Conservation (phyloP, 768 basidiomycete species). For the Goffeauzyma gilvescens region DNA sequence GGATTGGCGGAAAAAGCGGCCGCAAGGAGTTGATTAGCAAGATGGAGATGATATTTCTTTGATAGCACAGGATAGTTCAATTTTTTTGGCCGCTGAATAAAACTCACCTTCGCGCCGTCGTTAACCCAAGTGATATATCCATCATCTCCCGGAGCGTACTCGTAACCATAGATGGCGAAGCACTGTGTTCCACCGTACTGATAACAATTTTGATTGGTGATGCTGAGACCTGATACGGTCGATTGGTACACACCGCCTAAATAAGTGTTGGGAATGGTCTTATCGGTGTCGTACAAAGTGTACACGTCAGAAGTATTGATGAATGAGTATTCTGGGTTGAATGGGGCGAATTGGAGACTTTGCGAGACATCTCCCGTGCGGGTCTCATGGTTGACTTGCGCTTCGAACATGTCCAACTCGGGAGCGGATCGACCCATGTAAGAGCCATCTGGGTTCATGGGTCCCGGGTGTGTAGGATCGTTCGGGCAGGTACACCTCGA, state of each 20-base stretch:
- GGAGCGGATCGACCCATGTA: conserved; percentile 65
- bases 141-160: conserved; percentile 22
- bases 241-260: conserved; percentile 33
- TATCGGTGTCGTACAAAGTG: conserved; percentile 23
- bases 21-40: no score
- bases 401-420: conserved; percentile 79
- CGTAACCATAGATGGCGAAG: conserved; percentile 17
- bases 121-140: conserved; percentile 74
- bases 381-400: no score
- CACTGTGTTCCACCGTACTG: conserved; percentile 6
- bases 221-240: conserved; percentile 17
- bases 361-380: conserved; percentile 67
- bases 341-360: conserved; percentile 50
- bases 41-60: no score
- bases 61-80: no score
- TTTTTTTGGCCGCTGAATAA: no score
- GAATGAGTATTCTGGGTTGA: conserved; percentile 48
- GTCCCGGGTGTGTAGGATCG: conserved; percentile 65
- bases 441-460: conserved; percentile 50
- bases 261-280: conserved; percentile 31
- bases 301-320: conserved; percentile 29
- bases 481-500: conserved; percentile 75
- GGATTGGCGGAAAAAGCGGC: no score
- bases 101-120: conserved; percentile 49
- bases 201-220: conserved; percentile 12